A percentile compares a stretch with the other conserved stretches of the same genome.
Evolutionary conservation across 768 basidiomycete species (phyloP).

Genomic region (Mycena olivaceomarginata): DNA sequence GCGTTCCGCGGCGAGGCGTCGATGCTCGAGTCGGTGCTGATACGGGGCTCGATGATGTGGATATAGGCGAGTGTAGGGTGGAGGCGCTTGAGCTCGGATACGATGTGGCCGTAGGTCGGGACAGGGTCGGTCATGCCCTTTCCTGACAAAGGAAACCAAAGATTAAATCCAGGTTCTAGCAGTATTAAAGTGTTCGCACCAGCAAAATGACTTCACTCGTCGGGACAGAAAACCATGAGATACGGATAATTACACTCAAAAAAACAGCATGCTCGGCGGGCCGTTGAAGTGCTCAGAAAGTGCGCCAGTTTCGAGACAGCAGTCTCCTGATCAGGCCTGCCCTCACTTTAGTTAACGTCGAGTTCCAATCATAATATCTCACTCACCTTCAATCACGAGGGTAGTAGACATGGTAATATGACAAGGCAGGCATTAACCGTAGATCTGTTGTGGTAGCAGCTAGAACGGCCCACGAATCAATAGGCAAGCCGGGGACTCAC

Average conservation of each 20-base stretch:
- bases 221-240: conserved; percentile 13
- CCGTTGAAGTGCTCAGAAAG: conserved; percentile 29
- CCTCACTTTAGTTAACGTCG: not conserved
- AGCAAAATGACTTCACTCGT: not conserved
- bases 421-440: conserved; percentile 18
- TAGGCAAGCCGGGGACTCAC: not conserved
- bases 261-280: conserved; percentile 25
- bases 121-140: not conserved
- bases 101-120: not conserved
- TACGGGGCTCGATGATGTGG: too few relatives aligned
- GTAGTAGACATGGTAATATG: not conserved
- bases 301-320: conserved; percentile 28
- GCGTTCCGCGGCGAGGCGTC: too few relatives aligned
- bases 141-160: not conserved
- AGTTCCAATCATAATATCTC: not conserved
- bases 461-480: too few relatives aligned
- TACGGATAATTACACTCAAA: conserved; percentile 24
- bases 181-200: not conserved
- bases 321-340: conserved; percentile 19
- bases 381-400: conserved; percentile 17
- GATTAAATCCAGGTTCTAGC: not conserved
- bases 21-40: too few relatives aligned
- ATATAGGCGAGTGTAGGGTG: too few relatives aligned
- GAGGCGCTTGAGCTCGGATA: not conserved
- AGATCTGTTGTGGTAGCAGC: not conserved